Evolutionary conservation across 2,329 filamentous ascomycete species (phyloP), one percentile per base, ranked within the genome.

Genomic region (Pestalotiopsis fici): DNA sequence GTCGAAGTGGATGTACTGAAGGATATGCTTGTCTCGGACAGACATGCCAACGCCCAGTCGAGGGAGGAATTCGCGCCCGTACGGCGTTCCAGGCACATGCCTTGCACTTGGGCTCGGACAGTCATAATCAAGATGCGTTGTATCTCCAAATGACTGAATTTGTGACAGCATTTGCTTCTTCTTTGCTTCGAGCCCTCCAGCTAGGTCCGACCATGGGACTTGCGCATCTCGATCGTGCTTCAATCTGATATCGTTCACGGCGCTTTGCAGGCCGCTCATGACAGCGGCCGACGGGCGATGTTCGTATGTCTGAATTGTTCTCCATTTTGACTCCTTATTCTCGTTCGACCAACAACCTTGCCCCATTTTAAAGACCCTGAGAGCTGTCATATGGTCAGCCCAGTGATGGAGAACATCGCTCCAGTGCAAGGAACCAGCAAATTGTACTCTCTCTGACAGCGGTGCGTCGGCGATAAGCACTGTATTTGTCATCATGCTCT

Each of bases 391-490:
- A 3, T 35, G 31, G 7, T 35, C 31, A 35, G 31, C 56, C 69
- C 69, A 69, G 4, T 27, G 27, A 4, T 37, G 31, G 4, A 70
- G 57, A 6, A 69, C 50, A 23, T 63, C 6, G 39, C 54, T 47
- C 67, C 69, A 70, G 1, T 67, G 43, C 11, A 70, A 59, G 35
- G 57, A 43, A 27, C 63, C 68, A 25, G 25, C 25, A 2, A 66
- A 61, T n/a, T 69, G 54, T 13, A 18, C 28, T 7, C 15, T 18
- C 28, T 31, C 39, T 11, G 15, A 13, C 13, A 3, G 31, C 3
- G 3, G 3, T 35, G 31, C 11, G 11, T 67, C 39, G 4, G 6
- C 21, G 2, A 28, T 27, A 1, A 12, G 13, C 12, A 12, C 27
- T 21, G 18, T 23, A 27, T 39, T 27, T 21, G 57, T 55, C 50